phyloP scores from a whole-genome alignment of 148 eudicot species.

The Fagopyrum homotropicum region DNA sequence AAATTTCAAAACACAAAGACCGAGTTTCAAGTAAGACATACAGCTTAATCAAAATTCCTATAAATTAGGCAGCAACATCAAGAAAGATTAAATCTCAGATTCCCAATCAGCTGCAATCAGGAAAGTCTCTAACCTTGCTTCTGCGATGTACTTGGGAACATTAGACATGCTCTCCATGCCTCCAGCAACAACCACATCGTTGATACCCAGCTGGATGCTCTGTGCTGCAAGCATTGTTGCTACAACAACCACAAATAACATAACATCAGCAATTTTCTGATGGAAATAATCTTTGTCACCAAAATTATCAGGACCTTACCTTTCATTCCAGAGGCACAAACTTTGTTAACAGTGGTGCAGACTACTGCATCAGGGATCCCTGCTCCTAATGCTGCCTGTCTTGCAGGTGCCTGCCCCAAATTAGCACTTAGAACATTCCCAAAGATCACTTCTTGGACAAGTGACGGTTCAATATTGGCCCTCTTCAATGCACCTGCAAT shows the following conservation, averaged over 20 bases:
- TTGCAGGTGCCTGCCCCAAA: conserved; percentile 96
- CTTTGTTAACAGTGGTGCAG: conserved; percentile 93
- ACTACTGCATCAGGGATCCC: conserved; percentile 78
- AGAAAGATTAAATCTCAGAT: neutral
- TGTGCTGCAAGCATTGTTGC: conserved; percentile 97
- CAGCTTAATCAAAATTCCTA: neutral
- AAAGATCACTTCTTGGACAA: conserved; percentile 85
- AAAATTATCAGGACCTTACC: conserved; percentile 23
- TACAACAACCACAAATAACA: conserved; percentile 25
- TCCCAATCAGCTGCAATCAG: neutral
- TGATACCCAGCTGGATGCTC: conserved; percentile 88
- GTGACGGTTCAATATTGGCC: conserved; percentile 86
- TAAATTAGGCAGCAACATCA: conserved; percentile 3
- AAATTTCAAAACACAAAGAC: neutral
- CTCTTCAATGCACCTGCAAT: conserved; percentile 80
- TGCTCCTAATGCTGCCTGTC: conserved; percentile 97
- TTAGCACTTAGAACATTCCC: conserved; percentile 97
- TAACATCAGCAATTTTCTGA: neutral
- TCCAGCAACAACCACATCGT: conserved; percentile 94
- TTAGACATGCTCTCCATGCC: conserved; percentile 99
- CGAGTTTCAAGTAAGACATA: neutral
- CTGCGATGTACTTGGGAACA: conserved; percentile 82
- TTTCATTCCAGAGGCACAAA: conserved; percentile 99
- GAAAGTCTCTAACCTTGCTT: conserved; percentile 58
- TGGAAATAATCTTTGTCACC: neutral